Conservation (phyloP, 2,329 filamentous ascomycete genomes). For the Berkeleyomyces rouxiae region DNA sequence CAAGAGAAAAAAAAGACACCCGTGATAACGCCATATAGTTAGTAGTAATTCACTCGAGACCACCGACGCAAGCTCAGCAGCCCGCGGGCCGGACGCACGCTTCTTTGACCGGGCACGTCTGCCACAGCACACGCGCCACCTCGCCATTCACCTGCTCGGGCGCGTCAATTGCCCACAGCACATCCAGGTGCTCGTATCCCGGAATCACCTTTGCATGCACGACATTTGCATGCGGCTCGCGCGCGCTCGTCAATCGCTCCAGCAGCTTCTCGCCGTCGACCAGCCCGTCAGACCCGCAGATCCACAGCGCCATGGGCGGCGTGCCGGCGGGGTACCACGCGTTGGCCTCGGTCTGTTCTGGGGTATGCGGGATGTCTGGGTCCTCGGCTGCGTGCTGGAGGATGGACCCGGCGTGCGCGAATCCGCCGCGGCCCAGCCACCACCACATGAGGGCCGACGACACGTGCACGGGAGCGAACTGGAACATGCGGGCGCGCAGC, state of each 20-base stretch:
- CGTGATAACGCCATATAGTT: not conserved
- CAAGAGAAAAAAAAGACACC: not conserved
- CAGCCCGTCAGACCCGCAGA: conserved; percentile 65
- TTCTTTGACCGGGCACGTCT: conserved; percentile 42
- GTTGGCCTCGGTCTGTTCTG: conserved; percentile 16
- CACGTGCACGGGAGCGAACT: conserved; percentile 82
- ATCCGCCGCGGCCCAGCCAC: conserved; percentile 85
- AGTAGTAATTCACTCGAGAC: not conserved
- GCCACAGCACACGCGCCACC: conserved; percentile 69
- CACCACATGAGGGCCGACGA: conserved; percentile 82
- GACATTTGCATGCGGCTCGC: conserved; percentile 66
- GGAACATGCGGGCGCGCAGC: conserved; percentile 68
- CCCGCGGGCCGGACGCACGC: conserved; percentile 47
- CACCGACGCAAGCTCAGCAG: conserved; percentile 29
- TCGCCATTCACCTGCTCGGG: conserved; percentile 70
- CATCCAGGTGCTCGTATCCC: conserved; percentile 84
- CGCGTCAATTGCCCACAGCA: conserved; percentile 86
- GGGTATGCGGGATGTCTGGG: conserved; percentile 29
- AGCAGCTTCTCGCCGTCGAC: conserved; percentile 68
- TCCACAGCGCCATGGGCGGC: conserved; percentile 78
- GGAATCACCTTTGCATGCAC: conserved; percentile 72
- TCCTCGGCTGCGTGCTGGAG: conserved; percentile 57
- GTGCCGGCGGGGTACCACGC: conserved; percentile 67
- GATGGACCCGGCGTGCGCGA: conserved; percentile 66
- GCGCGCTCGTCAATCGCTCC: conserved; percentile 53